phyloP scores from a whole-genome alignment of 805 yeast genomes.

The Teunomyces funiuensis region DNA sequence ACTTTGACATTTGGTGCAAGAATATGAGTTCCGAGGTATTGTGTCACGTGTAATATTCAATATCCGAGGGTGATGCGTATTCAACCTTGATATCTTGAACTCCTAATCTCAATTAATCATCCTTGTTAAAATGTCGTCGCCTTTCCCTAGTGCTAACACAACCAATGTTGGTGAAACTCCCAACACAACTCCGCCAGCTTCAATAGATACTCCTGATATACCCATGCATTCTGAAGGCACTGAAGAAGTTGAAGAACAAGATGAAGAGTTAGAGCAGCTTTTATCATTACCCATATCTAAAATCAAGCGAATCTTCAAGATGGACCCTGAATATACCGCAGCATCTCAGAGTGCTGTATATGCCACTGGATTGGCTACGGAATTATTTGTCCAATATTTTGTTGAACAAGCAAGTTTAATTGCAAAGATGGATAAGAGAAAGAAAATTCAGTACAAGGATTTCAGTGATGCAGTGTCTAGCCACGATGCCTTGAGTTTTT shows the following conservation, averaged over 20 bases:
- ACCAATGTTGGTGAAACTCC: conserved; percentile 16
- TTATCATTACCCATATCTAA: conserved; percentile 58
- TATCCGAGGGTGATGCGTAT: conserved; percentile 17
- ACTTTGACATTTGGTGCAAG: not conserved
- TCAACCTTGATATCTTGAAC: not conserved
- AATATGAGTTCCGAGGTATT: not conserved
- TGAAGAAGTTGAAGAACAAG: conserved; percentile 9
- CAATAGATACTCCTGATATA: conserved; percentile 11
- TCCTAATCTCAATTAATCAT: too few relatives aligned
- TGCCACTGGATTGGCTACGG: conserved; percentile 76
- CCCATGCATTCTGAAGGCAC: conserved; percentile 9
- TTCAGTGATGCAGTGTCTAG: conserved; percentile 61
- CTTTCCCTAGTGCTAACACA: not conserved
- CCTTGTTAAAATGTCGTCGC: not conserved
- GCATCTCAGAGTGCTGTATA: conserved; percentile 73
- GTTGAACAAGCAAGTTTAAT: conserved; percentile 67
- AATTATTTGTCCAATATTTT: conserved; percentile 65
- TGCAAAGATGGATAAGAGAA: conserved; percentile 65
- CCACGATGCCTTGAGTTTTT: conserved; percentile 60
- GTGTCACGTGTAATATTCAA: conserved; percentile 1
- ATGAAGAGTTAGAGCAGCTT: conserved; percentile 7
- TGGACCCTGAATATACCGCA: conserved; percentile 70
- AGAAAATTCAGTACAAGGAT: conserved; percentile 69
- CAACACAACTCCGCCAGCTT: conserved; percentile 21
- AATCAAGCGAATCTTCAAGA: conserved; percentile 68